These are phyloP conservation scores for Setomelanomma holmii DNA, from an alignment of 2,329 filamentous ascomycete genomes.

Conservation along the genomic window DNA sequence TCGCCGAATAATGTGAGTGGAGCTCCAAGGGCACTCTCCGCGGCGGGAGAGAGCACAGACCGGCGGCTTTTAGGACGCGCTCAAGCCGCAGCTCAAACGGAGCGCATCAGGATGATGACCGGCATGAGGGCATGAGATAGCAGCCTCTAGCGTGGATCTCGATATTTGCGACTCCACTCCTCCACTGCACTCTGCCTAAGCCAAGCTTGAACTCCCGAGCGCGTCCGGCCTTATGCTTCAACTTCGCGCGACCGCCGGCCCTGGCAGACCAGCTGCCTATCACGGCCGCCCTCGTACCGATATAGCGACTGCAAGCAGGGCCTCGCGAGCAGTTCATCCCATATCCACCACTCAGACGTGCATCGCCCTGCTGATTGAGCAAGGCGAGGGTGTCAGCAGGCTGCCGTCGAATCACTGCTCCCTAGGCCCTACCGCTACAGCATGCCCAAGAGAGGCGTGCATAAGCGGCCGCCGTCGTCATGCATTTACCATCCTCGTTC, in stretches of 20 bases:
- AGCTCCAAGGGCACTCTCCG: slow-evolving; percentile 1
- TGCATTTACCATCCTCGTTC: slow-evolving; percentile 40
- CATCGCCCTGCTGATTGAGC: slow-evolving; percentile 41
- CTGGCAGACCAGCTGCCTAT: slow-evolving; percentile 27
- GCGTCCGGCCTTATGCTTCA: slow-evolving; percentile 11
- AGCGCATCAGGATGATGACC: neutral
- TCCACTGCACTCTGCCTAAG: slow-evolving; percentile 20
- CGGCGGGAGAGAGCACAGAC: slow-evolving; percentile 4
- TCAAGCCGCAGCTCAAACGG: slow-evolving; percentile 1
- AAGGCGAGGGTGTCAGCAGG: slow-evolving; percentile 41
- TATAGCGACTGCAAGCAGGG: slow-evolving; percentile 24
- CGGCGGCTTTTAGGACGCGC: neutral
- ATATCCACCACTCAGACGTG: slow-evolving; percentile 31
- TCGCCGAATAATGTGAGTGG: neutral
- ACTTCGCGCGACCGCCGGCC: slow-evolving; percentile 8
- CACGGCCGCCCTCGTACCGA: slow-evolving; percentile 25
- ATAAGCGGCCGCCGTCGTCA: slow-evolving; percentile 47
- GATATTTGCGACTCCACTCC: slow-evolving; percentile 24
- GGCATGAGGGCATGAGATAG: slow-evolving; percentile 27
- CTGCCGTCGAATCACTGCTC: slow-evolving; percentile 38
- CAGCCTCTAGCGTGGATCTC: slow-evolving; percentile 32
- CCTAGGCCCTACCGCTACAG: slow-evolving; percentile 28
- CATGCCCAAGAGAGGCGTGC: slow-evolving; percentile 35
- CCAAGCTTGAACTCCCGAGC: slow-evolving; percentile 17
- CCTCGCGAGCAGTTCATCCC: slow-evolving; percentile 21